Conservation (phyloP, 2,329 filamentous ascomycete species). For the Cordyceps militaris region DNA sequence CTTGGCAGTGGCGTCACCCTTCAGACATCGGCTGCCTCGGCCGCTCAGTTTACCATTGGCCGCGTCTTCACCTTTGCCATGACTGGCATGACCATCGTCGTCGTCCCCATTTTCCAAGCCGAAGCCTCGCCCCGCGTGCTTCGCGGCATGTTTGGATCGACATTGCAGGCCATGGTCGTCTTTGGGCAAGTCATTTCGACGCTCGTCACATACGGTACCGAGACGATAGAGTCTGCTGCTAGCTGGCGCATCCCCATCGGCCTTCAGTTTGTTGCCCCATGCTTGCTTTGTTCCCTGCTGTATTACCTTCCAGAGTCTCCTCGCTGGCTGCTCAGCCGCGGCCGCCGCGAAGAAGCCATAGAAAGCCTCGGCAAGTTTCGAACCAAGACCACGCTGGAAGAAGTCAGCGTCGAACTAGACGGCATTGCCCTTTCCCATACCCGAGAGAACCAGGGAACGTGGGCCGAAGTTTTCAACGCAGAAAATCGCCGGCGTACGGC, state of each 20-base stretch:
- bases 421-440: constrained; percentile 16
- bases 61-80: constrained; percentile 24
- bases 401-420: constrained; percentile 20
- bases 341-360: constrained; percentile 29
- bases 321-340: constrained; percentile 36
- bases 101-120: constrained; percentile 25
- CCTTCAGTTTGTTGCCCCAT: constrained; percentile 35
- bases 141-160: constrained; percentile 23
- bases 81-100: constrained; percentile 26
- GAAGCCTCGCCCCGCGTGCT: constrained; percentile 22
- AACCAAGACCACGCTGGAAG: constrained; percentile 21
- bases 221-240: constrained; percentile 15
- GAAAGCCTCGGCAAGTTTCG: constrained; percentile 27
- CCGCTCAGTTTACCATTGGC: constrained; percentile 25
- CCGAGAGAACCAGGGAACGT: constrained; percentile 19
- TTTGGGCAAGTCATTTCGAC: constrained; percentile 22
- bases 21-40: constrained; percentile 22
- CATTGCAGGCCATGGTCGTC: constrained; percentile 23
- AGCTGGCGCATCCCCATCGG: constrained; percentile 39
- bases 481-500: constrained; percentile 19
- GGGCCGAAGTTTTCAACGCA: constrained; percentile 19
- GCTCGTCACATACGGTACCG: constrained; percentile 22
- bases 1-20: constrained; percentile 21
- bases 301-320: constrained; percentile 38
- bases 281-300: constrained; percentile 28